Conservation (phyloP, 1,284 basidiomycete species). For the Cryptococcus sp. region DNA sequence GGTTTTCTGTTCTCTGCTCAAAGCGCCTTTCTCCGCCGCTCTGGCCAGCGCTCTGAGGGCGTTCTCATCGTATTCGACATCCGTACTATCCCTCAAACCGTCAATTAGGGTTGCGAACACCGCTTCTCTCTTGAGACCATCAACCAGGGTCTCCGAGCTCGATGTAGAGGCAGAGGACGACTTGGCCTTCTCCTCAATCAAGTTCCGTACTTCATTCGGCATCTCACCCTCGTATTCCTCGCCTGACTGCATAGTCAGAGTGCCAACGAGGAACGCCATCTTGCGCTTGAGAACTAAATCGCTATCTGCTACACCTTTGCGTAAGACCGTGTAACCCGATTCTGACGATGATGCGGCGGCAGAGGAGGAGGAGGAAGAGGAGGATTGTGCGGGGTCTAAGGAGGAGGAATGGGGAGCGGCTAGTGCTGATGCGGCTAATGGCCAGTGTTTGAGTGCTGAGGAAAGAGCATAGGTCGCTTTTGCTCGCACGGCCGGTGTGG, state of each 20-base stretch:
- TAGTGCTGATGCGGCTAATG: constrained; percentile 29
- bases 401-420: constrained; percentile 18
- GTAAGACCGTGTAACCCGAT: constrained; percentile 34
- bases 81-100: constrained; percentile 63
- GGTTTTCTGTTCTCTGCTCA: constrained; percentile 45
- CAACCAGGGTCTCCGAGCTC: constrained; percentile 32
- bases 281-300: constrained; percentile 79
- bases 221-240: constrained; percentile 54
- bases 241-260: constrained; percentile 69
- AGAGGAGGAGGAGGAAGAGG: constrained; percentile 18
- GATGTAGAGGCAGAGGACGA: constrained; percentile 12
- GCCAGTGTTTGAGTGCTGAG: constrained; percentile 73
- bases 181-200: constrained; percentile 34
- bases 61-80: constrained; percentile 81
- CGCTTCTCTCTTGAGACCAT: constrained; percentile 33
- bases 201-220: constrained; percentile 44
- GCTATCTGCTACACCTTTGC: constrained; percentile 61
- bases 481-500: constrained; percentile 60
- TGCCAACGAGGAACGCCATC: constrained; percentile 77
- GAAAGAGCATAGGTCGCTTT: constrained; percentile 89
- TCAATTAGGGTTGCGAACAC: constrained; percentile 34
- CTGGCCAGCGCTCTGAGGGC: constrained; percentile 62
- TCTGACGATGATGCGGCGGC: constrained; percentile 17
- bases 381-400: constrained; percentile 30
- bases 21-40: constrained; percentile 42